Evolutionary conservation across 2,329 filamentous ascomycete genomes (phyloP), one percentile per base, ranked within the genome.

Genomic region (Hypoxylon sp.): DNA sequence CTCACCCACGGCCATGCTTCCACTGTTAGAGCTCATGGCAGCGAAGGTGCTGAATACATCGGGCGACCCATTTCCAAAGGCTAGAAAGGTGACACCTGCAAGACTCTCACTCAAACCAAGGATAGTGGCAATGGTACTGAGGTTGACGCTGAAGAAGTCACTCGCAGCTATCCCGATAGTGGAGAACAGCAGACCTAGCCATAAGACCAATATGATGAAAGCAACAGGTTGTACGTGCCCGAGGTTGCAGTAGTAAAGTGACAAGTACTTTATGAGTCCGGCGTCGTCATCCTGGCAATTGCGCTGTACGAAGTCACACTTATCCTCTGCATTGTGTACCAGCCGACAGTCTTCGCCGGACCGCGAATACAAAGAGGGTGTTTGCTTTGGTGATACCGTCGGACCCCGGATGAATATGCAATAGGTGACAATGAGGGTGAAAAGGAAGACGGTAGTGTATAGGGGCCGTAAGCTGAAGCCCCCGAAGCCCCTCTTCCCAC

Each of bases 41-140:
- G 94, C 94, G 73, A 99, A 97, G 2, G 94, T 99, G 60, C 92
- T 97, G 72, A 99, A 99, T 34, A 99, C 92, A 72, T 99, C 94
- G 2, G 94, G 94, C 55, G 93, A 97, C 42, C 94, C 94, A 76
- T 99, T 99, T 59, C 94, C 94, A 72, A 99, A 95, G 6, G 94
- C 94, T 42, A 99, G 76, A 65, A 99, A 96, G 0, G 94, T 99
- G 19, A 99, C 95, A 25, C 94, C 94, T 0, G 94, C 91, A 72
- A 99, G 81, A 70, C 91, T 97, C 75, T 99, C 92, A 70, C 92
- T 97, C 77, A 99, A 87, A 13, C 93, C 92, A 19, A 97, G 79
- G 42, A 97, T 84, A 48, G 81, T 87, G 15, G 94, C 87, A 63
- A 99, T 94, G 8, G 94, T 97, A 71, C 90, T 94, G 23, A 99